Evolutionary conservation across 495 filamentous ascomycete genomes (phyloP).

Genomic region (Talaromyces thailandensis): DNA sequence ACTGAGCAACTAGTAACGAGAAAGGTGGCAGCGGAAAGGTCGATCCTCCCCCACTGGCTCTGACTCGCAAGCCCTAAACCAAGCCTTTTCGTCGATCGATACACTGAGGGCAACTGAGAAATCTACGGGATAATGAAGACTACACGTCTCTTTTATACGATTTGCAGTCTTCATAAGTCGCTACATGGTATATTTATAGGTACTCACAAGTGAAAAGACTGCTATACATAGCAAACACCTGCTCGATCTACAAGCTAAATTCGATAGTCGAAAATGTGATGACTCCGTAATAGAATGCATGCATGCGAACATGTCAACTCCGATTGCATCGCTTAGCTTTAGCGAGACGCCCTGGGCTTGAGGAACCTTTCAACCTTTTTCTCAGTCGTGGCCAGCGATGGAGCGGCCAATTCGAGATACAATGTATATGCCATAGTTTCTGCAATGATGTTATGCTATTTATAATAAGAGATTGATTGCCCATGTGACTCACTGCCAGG

Average conservation of each 20-base stretch:
- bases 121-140: too few species aligned
- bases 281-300: background rate
- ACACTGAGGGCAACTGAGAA: too few species aligned
- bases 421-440: too few species aligned
- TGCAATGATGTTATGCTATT: background rate
- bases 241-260: background rate
- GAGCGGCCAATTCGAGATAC: too few species aligned
- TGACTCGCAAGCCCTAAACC: background rate
- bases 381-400: background rate
- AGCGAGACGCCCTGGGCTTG: background rate
- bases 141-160: background rate
- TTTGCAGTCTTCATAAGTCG: background rate
- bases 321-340: background rate
- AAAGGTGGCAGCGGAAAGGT: too few species aligned
- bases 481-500: background rate
- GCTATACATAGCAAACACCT: background rate
- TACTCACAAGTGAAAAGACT: background rate
- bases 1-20: background rate
- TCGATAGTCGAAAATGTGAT: background rate
- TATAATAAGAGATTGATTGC: background rate
- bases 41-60: background rate
- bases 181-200: background rate
- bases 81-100: too few species aligned
- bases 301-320: background rate
- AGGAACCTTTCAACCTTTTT: background rate